Base-by-base conservation (phyloP, 176 grass and related monocot genomes). In the Juncus effusus region DNA sequence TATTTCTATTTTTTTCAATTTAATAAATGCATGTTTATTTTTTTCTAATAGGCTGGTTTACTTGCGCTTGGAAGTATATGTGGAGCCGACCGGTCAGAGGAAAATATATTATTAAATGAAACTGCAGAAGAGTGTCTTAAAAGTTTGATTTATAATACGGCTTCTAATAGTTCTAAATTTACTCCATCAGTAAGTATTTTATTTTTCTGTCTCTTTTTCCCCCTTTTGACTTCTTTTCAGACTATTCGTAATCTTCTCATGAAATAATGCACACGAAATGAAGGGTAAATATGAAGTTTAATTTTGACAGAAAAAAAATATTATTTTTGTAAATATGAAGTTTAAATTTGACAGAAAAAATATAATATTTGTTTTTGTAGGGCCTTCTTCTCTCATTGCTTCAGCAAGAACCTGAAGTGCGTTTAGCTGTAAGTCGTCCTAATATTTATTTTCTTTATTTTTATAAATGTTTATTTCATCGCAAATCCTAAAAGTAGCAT, bases 51-150 rank as follows among this genome's bases (percentile, higher is more conserved):
- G 93, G 93, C 93, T 74, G 77, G 84, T 69, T 86, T 96, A 47
- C 93, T 88, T 77, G 87, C 93, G 14, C 82, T 96, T 67, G 87
- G 85, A 78, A 91, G 85, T 57, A 88, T 96, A 60, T 96, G 85
- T 75, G 93, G 93, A 60, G 80, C 70, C 38, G 84, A 91, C 70
- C 63, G 82, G 28, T 65, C 77, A 77, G 82, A 89, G 41, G 71
- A 82, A 38, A 82, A 74, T 38, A 79, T 77, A 40, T 73, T 91
- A 75, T 50, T 91, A 16, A 62, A 89, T 69, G 57, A 70, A 49
- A 42, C 75, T 65, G 93, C 87, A 13, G 93, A 96, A 67, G 84
- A 78, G 73, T 42, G 13, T 57, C 67, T 96, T 45, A 88, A 77
- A 60, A 69, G 62, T 16, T 74, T 91, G 60, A 74, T 96, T 50